phyloP scores from a whole-genome alignment of 805 yeast genomes.

The Pichia membranifaciens region DNA sequence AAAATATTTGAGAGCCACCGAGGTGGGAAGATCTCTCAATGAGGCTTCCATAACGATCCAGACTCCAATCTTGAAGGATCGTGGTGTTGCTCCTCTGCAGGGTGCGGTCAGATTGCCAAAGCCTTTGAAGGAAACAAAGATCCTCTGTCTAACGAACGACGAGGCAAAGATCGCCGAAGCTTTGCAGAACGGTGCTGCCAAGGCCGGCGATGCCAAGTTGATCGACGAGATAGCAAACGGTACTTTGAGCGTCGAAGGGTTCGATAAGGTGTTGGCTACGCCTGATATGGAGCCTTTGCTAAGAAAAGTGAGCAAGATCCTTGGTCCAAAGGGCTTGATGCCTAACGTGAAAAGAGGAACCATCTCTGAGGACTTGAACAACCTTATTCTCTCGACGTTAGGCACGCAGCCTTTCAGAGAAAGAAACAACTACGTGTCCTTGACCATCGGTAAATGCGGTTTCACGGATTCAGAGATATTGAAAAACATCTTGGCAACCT shows the following conservation, averaged over 20 bases:
- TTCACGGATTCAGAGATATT: slow-evolving; percentile 74
- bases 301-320: slow-evolving; percentile 61
- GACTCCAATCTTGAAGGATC: slow-evolving; percentile 60
- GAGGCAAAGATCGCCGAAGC: slow-evolving; percentile 49
- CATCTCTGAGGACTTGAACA: slow-evolving; percentile 59
- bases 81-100: slow-evolving; percentile 67
- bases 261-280: slow-evolving; percentile 78
- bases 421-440: slow-evolving; percentile 48
- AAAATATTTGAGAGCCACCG: slow-evolving; percentile 78
- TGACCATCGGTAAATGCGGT: slow-evolving; percentile 72
- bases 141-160: slow-evolving; percentile 63
- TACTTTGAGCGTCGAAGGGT: slow-evolving; percentile 36
- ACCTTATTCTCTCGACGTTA: slow-evolving; percentile 46
- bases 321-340: slow-evolving; percentile 88
- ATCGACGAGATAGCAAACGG: slow-evolving; percentile 54
- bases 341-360: slow-evolving; percentile 86
- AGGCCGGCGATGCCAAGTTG: slow-evolving; percentile 69
- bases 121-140: slow-evolving; percentile 58
- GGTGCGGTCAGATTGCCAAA: slow-evolving; percentile 72
- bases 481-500: slow-evolving; percentile 62
- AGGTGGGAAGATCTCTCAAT: slow-evolving; percentile 75
- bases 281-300: slow-evolving; percentile 69
- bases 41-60: slow-evolving; percentile 66
- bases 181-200: slow-evolving; percentile 50
- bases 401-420: slow-evolving; percentile 81